phyloP scores from a whole-genome alignment of 2,329 filamentous ascomycete genomes.

The Dothistroma septosporum region DNA sequence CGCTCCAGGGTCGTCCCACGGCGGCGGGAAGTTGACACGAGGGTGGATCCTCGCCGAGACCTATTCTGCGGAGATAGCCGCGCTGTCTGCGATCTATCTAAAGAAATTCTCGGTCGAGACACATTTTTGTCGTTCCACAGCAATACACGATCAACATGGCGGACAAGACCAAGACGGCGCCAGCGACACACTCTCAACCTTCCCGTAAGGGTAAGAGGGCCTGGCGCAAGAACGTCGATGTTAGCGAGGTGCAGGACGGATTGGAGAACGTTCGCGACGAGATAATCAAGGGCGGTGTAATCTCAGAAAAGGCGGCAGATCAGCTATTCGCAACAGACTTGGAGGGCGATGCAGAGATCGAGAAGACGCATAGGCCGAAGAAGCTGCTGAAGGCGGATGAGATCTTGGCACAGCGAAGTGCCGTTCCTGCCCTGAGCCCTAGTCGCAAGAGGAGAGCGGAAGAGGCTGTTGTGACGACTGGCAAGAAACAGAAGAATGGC shows the following conservation, averaged over 20 bases:
- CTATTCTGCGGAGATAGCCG: slow-evolving; percentile 5
- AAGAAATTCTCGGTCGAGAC: slow-evolving; percentile 1
- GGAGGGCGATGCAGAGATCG: slow-evolving; percentile 63
- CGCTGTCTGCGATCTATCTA: not conserved
- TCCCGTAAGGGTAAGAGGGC: slow-evolving; percentile 98
- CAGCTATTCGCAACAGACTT: slow-evolving; percentile 84
- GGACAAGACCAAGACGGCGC: slow-evolving; percentile 50
- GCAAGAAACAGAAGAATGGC: slow-evolving; percentile 71
- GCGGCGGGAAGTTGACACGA: not conserved
- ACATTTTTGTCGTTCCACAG: not conserved
- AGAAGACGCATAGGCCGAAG: slow-evolving; percentile 59
- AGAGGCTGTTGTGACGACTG: slow-evolving; percentile 54
- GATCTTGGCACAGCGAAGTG: slow-evolving; percentile 80
- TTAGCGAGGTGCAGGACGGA: slow-evolving; percentile 78
- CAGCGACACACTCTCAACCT: slow-evolving; percentile 77
- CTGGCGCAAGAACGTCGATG: slow-evolving; percentile 97
- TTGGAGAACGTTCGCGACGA: slow-evolving; percentile 81
- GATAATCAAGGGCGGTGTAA: slow-evolving; percentile 82
- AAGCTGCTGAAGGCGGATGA: slow-evolving; percentile 87
- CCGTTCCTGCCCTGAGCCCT: slow-evolving; percentile 70
- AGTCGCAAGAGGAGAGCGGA: slow-evolving; percentile 68
- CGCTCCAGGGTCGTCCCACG: not conserved
- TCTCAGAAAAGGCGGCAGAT: slow-evolving; percentile 75
- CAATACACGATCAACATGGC: slow-evolving; percentile 10
- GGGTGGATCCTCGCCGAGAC: not conserved